Evolutionary conservation across 83 land plant genomes (phyloP).

Genomic region (Thuja plicata): DNA sequence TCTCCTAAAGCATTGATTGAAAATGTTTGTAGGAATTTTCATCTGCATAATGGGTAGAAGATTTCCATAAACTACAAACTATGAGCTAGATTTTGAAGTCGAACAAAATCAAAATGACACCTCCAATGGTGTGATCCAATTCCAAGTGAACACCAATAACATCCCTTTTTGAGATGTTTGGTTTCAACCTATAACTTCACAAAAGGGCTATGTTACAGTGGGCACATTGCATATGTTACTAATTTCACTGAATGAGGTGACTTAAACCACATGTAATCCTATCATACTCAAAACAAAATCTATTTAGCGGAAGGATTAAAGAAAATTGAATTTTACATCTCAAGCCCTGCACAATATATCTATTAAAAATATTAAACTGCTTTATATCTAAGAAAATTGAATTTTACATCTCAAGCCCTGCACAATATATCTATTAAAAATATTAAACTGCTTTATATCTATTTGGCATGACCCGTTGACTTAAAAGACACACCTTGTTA

Average conservation of each 20-base stretch:
- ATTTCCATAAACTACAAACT: neutral
- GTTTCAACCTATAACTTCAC: conserved; percentile 5
- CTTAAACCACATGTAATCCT: neutral
- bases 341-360: neutral
- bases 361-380: neutral
- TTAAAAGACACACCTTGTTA: neutral
- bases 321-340: neutral
- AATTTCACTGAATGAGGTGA: conserved; percentile 8
- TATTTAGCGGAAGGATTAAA: neutral
- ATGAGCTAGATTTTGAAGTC: neutral
- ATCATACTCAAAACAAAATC: too few species aligned
- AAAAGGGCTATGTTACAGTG: conserved; percentile 11
- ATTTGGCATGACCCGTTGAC: neutral
- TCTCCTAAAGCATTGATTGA: neutral
- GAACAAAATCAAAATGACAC: conserved; percentile 16
- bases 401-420: neutral
- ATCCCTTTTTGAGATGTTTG: neutral
- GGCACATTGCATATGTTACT: conserved; percentile 14
- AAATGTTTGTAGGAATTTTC: neutral
- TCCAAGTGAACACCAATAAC: neutral
- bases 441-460: neutral
- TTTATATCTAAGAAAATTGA: neutral
- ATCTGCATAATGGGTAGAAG: neutral
- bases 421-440: neutral
- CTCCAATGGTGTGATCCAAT: conserved; percentile 11